Percentiles rank a stretch among this genome's conserved stretches.
Evolutionary conservation across 805 yeast genomes (phyloP).

Genomic region (Kurtzmaniella fragi): DNA sequence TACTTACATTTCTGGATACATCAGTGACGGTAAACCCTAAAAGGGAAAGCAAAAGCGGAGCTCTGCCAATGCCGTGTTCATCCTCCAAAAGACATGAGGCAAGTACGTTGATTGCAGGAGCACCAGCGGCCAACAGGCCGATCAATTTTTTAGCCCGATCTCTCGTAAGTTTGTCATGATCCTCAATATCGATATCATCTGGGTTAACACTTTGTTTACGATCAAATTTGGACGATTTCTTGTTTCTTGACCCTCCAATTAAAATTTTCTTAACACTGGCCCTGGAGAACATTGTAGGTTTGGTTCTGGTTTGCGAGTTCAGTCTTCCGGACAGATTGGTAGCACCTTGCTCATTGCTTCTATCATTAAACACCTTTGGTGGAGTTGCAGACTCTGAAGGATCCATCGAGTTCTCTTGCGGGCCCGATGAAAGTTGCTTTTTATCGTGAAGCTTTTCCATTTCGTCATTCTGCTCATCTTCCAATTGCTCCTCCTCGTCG

Average conservation of each 20-base stretch:
- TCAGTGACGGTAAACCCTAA: conserved; percentile 61
- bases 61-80: conserved; percentile 70
- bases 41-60: conserved; percentile 75
- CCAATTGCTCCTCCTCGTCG: conserved; percentile 18
- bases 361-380: no score
- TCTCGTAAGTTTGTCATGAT: conserved; percentile 25
- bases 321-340: no score
- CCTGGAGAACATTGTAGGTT: no score
- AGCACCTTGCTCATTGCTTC: no score
- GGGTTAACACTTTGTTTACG: conserved; percentile 5
- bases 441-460: neutral
- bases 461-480: neutral
- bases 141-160: conserved; percentile 32
- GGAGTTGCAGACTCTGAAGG: no score
- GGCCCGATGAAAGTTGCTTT: no score
- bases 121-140: conserved; percentile 52
- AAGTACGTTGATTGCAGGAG: conserved; percentile 69
- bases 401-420: no score
- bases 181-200: conserved; percentile 14
- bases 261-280: no score
- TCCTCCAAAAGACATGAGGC: conserved; percentile 74
- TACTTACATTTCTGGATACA: conserved; percentile 32
- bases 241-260: neutral
- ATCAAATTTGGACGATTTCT: neutral
- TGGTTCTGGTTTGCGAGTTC: no score